Evolutionary conservation across 1,284 basidiomycete genomes (phyloP), one percentile per base, ranked within the genome.

Genomic region (Moesziomyces aphidis): DNA sequence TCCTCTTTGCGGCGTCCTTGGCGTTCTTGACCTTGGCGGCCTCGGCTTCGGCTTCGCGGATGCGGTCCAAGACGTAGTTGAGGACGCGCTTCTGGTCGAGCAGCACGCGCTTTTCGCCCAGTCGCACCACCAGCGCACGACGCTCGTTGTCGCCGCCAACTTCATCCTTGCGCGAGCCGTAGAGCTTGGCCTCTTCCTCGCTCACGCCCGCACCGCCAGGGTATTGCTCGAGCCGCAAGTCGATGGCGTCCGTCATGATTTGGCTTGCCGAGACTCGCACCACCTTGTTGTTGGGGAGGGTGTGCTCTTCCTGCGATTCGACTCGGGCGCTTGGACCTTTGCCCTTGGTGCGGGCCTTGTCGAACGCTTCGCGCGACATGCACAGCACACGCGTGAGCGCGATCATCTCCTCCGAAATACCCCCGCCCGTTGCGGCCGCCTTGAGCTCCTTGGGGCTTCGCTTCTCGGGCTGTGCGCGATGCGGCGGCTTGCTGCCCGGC

Each of bases 101-200:
- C 50, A 95, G 78, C 22, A 94, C 90, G 26, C 88, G 86, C 86
- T 94, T 94, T 85, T 95, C 93, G 6, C 92, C 92, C 26, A 92
- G 80, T 43, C 93, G 88, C 5, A 95, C 92, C 45, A 92, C 86
- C 9, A 92, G 78, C 1, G 94, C 92, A 63, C 90, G 87, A 61
- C 87, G 86, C 5, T 79, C 51, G 34, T 66, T 77, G 11, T 79
- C 44, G 3, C 55, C 31, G 4, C 44, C 56, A 34, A 56, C 57
- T 26, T 62, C 52, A 24, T 48, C n/a, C 47, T 60, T 46, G 6
- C 48, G 31, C 1, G 50, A 39, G 1, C 64, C 66, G 24, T 79
- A 76, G 26, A 89, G 83, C 1, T 91, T 83, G 8, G 79, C 74
- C 58, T 88, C 87, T 65, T 92, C 89, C 62, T 91, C 90, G 85